Evolutionary conservation across 139 green algal species (phyloP).

Genomic region (Tetradesmus lagerheimii): DNA sequence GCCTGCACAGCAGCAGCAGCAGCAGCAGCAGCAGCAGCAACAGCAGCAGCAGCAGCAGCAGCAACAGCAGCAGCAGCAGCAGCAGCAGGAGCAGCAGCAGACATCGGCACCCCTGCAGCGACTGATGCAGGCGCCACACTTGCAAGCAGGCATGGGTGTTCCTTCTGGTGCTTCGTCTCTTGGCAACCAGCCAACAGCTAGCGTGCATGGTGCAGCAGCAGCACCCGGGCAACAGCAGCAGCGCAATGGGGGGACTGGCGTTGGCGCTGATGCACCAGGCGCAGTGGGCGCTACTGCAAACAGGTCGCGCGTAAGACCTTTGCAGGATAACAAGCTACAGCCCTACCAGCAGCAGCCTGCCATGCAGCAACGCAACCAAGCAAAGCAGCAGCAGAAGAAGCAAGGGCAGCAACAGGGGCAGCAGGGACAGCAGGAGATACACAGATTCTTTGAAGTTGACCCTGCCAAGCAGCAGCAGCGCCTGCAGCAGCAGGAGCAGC

Average conservation of each 20-base stretch:
- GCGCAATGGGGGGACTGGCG: neutral
- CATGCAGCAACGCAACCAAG: neutral
- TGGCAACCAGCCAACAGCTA: neutral
- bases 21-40: conserved; percentile 22
- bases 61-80: neutral
- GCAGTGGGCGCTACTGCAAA: neutral
- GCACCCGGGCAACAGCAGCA: neutral
- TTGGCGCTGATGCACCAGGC: neutral
- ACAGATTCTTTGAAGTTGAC: neutral
- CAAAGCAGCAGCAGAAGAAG: conserved; percentile 20
- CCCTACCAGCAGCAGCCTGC: conserved; percentile 21
- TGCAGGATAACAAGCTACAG: conserved; percentile 7
- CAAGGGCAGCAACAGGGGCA: conserved; percentile 10
- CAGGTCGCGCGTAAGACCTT: neutral
- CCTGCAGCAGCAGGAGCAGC: neutral
- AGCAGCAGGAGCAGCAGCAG: conserved; percentile 15
- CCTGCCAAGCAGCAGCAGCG: neutral
- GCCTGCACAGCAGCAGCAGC: neutral
- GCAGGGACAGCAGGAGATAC: conserved; percentile 8
- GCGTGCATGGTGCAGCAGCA: conserved; percentile 4
- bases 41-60: conserved; percentile 38
- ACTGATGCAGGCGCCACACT: neutral
- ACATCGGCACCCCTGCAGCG: neutral
- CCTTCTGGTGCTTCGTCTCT: neutral
- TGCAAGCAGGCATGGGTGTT: neutral